phyloP scores from a whole-genome alignment of 202 grass and related monocot genomes.

The Zizania palustris region DNA sequence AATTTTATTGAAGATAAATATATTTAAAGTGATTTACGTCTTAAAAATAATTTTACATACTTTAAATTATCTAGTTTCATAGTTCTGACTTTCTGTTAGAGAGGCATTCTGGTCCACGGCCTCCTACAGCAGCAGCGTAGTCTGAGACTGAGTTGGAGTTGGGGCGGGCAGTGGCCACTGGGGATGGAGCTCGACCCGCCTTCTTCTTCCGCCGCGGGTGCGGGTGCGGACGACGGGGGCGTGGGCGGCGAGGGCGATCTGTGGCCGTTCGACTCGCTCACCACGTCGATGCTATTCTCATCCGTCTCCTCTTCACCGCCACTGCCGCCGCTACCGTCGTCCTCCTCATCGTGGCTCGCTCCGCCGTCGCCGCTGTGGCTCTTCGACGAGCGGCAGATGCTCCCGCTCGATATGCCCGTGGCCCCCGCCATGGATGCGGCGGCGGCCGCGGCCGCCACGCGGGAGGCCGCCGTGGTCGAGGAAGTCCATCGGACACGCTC shows the following conservation, averaged over 20 bases:
- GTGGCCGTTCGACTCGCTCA: constrained; percentile 83
- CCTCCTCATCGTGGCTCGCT: constrained; percentile 51
- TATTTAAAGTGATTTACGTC: no score
- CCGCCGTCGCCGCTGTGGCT: constrained; percentile 83
- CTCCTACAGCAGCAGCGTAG: not conserved
- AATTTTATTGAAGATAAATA: no score
- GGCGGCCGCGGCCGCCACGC: constrained; percentile 11
- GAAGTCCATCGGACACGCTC: constrained; percentile 47
- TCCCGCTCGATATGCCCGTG: constrained; percentile 35
- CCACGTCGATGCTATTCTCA: constrained; percentile 59
- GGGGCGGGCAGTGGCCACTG: not conserved
- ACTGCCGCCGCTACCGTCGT: constrained; percentile 26
- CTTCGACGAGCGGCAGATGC: constrained; percentile 70
- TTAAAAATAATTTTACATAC: no score
- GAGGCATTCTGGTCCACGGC: no score
- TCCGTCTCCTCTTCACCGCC: constrained; percentile 49
- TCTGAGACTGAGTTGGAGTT: not conserved
- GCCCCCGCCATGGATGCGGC: not conserved
- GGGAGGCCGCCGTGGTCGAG: constrained; percentile 35
- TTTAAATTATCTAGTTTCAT: no score
- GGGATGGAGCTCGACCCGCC: constrained; percentile 61
- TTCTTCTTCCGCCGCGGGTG: not conserved
- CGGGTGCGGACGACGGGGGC: constrained; percentile 20
- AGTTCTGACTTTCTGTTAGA: no score
- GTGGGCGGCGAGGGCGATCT: constrained; percentile 44